These are phyloP conservation scores for Tagetes patula DNA, from an alignment of 129 eudicot species.

Conservation along the genomic window DNA sequence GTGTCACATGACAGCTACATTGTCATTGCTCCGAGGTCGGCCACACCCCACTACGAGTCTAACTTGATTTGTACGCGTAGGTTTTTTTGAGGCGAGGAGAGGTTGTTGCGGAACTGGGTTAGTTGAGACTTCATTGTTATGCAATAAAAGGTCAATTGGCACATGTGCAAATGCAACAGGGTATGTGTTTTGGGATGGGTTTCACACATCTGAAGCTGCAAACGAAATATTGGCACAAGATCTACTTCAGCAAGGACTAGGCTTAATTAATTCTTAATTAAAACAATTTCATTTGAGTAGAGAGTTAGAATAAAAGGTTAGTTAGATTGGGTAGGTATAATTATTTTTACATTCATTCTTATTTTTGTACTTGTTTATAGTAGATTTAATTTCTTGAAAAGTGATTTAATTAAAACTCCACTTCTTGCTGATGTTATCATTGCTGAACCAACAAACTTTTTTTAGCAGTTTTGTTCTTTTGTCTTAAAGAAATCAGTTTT, in stretches of 20 bases:
- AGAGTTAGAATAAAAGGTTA: not conserved
- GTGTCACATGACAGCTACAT: too few species aligned
- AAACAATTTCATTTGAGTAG: not conserved
- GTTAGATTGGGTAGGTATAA: not conserved
- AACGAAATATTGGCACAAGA: constrained; percentile 60
- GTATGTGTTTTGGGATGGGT: constrained; percentile 87
- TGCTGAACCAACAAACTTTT: too few species aligned
- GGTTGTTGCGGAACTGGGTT: constrained; percentile 85
- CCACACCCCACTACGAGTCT: too few species aligned
- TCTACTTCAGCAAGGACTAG: constrained; percentile 65
- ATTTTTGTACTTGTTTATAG: not conserved
- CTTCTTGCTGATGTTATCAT: not conserved
- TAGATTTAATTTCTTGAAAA: not conserved
- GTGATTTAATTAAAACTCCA: not conserved
- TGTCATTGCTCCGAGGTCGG: too few species aligned
- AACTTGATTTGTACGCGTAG: constrained; percentile 24
- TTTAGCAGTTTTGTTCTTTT: too few species aligned
- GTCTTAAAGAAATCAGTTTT: too few species aligned
- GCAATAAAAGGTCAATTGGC: constrained; percentile 61
- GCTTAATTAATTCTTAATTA: constrained; percentile 35
- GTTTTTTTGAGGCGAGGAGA: constrained; percentile 72
- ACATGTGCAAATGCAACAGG: constrained; percentile 79
- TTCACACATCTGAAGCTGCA: constrained; percentile 72
- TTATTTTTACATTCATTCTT: not conserved
- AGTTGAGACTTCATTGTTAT: constrained; percentile 63